Percentiles rank a stretch among this genome's conserved stretches.
Conservation (phyloP, 106 monocot species). For the Phalaenopsis equestris region DNA sequence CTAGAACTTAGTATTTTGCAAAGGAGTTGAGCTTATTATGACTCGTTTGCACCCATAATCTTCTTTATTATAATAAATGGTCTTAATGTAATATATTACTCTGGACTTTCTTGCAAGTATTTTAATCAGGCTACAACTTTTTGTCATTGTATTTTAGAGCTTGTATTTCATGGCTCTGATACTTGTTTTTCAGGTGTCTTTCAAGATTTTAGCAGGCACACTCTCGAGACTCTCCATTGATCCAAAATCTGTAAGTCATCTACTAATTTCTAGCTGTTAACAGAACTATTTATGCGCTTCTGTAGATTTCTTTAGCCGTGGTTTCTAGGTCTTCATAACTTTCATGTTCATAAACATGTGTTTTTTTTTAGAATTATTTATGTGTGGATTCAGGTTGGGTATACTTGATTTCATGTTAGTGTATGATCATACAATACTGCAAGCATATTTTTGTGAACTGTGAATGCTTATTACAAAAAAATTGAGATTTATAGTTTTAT, state of each 20-base stretch:
- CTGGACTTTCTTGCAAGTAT: not conserved
- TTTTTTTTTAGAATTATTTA: not conserved
- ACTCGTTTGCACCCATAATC: too few species aligned
- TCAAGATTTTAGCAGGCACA: constrained; percentile 72
- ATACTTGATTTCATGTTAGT: not conserved
- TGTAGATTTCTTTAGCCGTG: not conserved
- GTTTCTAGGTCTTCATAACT: not conserved
- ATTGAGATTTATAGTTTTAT: not conserved
- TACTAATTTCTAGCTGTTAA: not conserved
- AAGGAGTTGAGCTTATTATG: too few species aligned
- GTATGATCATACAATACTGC: not conserved
- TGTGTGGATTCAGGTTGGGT: not conserved
- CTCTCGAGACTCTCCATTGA: constrained; percentile 73
- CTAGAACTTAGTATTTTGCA: too few species aligned
- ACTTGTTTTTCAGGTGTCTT: constrained; percentile 60
- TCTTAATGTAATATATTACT: not conserved
- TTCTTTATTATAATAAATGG: not conserved
- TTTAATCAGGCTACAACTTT: not conserved
- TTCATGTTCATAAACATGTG: not conserved
- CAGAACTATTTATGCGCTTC: not conserved
- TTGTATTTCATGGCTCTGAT: constrained; percentile 1
- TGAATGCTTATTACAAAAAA: not conserved
- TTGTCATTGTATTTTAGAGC: not conserved
- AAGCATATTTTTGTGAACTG: not conserved
- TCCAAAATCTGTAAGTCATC: constrained; percentile 78